These are phyloP conservation scores for Vigna nakashimae DNA, from an alignment of 306 rosid genomes.

Conservation along the genomic window DNA sequence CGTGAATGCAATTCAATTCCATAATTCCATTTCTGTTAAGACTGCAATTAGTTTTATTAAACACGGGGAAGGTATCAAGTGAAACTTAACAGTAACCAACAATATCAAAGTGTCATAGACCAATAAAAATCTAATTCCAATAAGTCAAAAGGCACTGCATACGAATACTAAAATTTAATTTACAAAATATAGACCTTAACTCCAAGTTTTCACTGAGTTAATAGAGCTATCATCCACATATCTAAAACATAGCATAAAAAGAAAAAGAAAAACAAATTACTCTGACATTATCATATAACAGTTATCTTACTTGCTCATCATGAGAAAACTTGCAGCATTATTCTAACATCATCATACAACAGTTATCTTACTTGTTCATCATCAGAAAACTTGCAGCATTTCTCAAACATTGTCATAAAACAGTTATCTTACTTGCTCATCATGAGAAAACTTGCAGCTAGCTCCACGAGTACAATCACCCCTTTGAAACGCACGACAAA, in stretches of 20 bases:
- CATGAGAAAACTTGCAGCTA: slow-evolving; percentile 88
- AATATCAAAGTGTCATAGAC: slow-evolving; percentile 13
- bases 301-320: slow-evolving; percentile 73
- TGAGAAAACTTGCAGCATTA: slow-evolving; percentile 83
- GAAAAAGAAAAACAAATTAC: background rate
- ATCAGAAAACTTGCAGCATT: slow-evolving; percentile 82
- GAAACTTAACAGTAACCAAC: background rate
- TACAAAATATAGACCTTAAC: no score
- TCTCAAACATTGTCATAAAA: background rate
- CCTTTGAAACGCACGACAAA: slow-evolving; percentile 91
- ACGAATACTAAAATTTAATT: slow-evolving; percentile 1
- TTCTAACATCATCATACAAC: background rate
- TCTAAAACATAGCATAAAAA: background rate
- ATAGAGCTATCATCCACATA: background rate
- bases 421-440: slow-evolving; percentile 69
- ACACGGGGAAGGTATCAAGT: no score
- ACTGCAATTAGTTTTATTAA: no score
- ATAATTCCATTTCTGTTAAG: no score
- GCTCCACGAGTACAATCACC: slow-evolving; percentile 96
- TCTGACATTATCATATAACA: background rate
- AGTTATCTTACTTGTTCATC: slow-evolving; percentile 71
- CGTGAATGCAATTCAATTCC: no score
- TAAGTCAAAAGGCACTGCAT: slow-evolving; percentile 10
- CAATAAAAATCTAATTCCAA: background rate
- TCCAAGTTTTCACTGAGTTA: no score